These are phyloP conservation scores for Periconia digitata DNA, from an alignment of 2,329 filamentous ascomycete genomes.

Conservation along the genomic window DNA sequence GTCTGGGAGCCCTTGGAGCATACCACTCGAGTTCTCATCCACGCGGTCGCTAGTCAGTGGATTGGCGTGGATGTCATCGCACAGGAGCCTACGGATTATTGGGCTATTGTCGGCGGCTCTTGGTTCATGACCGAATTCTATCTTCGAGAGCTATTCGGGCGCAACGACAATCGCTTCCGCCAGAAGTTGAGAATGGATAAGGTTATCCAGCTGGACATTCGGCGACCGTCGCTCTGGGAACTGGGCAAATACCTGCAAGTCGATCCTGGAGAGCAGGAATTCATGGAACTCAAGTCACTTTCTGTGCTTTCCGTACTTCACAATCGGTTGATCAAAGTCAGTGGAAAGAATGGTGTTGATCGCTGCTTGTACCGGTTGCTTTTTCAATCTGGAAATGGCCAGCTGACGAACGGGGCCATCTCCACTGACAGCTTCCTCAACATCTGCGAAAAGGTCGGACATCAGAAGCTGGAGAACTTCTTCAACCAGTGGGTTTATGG, in stretches of 20 bases:
- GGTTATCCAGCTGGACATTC: slow-evolving; percentile 78
- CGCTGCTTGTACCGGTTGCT: slow-evolving; percentile 86
- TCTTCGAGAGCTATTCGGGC: slow-evolving; percentile 86
- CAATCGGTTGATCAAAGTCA: slow-evolving; percentile 84
- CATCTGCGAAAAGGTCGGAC: slow-evolving; percentile 84
- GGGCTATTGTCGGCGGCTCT: slow-evolving; percentile 86
- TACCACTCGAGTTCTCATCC: slow-evolving; percentile 76
- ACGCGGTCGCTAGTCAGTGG: slow-evolving; percentile 88
- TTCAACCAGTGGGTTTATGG: slow-evolving; percentile 92
- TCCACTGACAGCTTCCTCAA: slow-evolving; percentile 77
- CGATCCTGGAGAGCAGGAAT: slow-evolving; percentile 83
- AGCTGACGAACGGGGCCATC: slow-evolving; percentile 69
- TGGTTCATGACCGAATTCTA: slow-evolving; percentile 96
- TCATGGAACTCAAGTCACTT: slow-evolving; percentile 86
- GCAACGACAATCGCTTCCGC: slow-evolving; percentile 90
- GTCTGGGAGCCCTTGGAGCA: slow-evolving; percentile 84
- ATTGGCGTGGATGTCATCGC: slow-evolving; percentile 91
- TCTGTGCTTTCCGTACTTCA: slow-evolving; percentile 93
- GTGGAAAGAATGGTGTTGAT: slow-evolving; percentile 78
- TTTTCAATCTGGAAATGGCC: slow-evolving; percentile 80
- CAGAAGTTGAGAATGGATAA: slow-evolving; percentile 83
- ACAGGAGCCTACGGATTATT: slow-evolving; percentile 76
- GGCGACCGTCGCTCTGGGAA: slow-evolving; percentile 78
- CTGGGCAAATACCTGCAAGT: slow-evolving; percentile 77
- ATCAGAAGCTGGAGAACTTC: slow-evolving; percentile 84